A percentile compares a stretch with the other conserved stretches of the same genome.
Evolutionary conservation across 371 early-diverging fungal species (phyloP).

Genomic region (Nematocida homosporus): DNA sequence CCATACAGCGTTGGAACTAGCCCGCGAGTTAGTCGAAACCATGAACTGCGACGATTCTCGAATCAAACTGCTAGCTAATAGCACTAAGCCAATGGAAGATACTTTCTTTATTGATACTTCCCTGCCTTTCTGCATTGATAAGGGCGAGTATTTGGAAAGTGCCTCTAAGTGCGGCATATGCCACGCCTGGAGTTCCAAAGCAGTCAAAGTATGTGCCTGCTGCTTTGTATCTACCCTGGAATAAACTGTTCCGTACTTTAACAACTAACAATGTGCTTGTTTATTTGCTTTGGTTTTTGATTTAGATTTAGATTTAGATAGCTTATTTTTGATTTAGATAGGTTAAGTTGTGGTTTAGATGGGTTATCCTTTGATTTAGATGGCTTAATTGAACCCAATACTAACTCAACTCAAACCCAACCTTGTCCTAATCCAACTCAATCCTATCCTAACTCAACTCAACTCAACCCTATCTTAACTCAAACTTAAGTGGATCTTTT

Average conservation of each 20-base stretch:
- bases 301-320: neutral
- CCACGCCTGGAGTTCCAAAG: constrained; percentile 26
- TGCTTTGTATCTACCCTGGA: constrained; percentile 47
- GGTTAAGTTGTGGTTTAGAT: no score
- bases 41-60: constrained; percentile 16
- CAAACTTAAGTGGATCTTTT: neutral
- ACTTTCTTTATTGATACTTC: constrained; percentile 21
- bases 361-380: no score
- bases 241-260: constrained; percentile 26
- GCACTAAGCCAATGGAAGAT: constrained; percentile 13
- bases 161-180: constrained; percentile 38
- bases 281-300: neutral
- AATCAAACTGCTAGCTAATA: constrained; percentile 22
- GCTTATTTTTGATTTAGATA: neutral
- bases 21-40: constrained; percentile 22
- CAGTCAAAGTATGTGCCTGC: constrained; percentile 30
- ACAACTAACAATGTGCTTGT: no score
- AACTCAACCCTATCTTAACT: no score
- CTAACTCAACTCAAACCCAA: no score
- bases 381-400: no score
- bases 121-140: constrained; percentile 53
- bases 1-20: constrained; percentile 56
- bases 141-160: constrained; percentile 27
- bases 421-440: no score
- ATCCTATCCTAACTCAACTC: no score